Base-by-base conservation (phyloP, 148 eudicot species). In the Chenopodium formosanum region DNA sequence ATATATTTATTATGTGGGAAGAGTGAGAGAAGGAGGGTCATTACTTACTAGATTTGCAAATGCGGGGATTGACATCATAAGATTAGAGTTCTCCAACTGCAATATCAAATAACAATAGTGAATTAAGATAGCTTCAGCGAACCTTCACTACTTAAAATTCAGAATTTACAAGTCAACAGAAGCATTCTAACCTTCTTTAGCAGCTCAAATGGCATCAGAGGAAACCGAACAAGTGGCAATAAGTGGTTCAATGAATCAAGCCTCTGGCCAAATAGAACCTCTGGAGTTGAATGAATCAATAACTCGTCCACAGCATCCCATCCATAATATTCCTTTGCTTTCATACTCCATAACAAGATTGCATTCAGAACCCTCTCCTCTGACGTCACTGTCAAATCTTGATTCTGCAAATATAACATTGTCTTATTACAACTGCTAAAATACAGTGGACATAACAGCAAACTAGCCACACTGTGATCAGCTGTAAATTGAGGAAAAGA, bases 361-460 rank as follows among this genome's bases (percentile, higher is more conserved):
- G 96, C 97, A 88, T 88, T 93, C 75, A 95, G 90, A 80, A 95
- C 92, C 86, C 90, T 89, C 86, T 93, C 98, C 82, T 95, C 98
- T 56, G 96, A 93, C 75, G 97, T 95, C 67, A 95, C 97, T 20
- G 97, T 91, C 93, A 95, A 84, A 81, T 95, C 93, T 74, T 89
- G 92, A 93, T 90, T 97, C 98, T 95, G 98, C 93, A 94, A 92
- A 88, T 70, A 70, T 80, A 70, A 68, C 85, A 83, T 29, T 52
- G 83, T 44, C 83, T 74, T 84, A 79, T 84, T 25, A 81, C 34
- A 78, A 75, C 17, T 76, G 81, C 82, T 81, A 73, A 75, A 67
- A 79, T 47, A 53, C 56, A 58, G 82, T 34, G 73, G 82, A 79
- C 82, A 67, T 68, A 56, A 40, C 75, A 79, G 74, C 82, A 74